Evolutionary conservation across 257 asterid genomes (phyloP).

Genomic region (Linaria vulgaris): DNA sequence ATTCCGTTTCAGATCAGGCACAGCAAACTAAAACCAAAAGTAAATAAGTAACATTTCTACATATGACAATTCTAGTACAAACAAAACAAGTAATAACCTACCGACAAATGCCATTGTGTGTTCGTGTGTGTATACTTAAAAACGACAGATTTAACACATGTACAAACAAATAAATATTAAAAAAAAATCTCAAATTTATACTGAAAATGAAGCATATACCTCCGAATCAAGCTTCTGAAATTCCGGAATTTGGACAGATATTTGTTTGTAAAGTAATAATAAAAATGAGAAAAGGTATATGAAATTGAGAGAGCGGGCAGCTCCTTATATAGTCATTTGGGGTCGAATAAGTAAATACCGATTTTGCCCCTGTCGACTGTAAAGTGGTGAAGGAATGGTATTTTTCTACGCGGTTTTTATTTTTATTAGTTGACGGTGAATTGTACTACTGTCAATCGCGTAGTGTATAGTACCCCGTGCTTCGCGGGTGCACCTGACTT

Average conservation of each 20-base stretch:
- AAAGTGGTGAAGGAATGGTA: constrained; percentile 17
- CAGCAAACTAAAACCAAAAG: constrained; percentile 18
- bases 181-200: no score
- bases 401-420: background rate
- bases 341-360: constrained; percentile 15
- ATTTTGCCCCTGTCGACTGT: background rate
- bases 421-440: background rate
- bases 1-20: constrained; percentile 31
- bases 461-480: background rate
- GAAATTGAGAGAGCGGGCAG: constrained; percentile 20
- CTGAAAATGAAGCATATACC: background rate
- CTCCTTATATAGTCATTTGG: constrained; percentile 26
- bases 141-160: no score
- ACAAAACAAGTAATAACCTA: background rate
- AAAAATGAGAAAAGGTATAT: background rate
- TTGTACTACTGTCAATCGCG: constrained; percentile 19
- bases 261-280: no score
- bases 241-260: constrained; percentile 1
- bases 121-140: background rate
- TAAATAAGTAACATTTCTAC: background rate
- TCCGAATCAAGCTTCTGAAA: background rate
- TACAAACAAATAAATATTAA: background rate
- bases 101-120: background rate
- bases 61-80: background rate
- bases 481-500: background rate